Base-by-base conservation (phyloP, 345 rosid species). In the Draba incana region DNA sequence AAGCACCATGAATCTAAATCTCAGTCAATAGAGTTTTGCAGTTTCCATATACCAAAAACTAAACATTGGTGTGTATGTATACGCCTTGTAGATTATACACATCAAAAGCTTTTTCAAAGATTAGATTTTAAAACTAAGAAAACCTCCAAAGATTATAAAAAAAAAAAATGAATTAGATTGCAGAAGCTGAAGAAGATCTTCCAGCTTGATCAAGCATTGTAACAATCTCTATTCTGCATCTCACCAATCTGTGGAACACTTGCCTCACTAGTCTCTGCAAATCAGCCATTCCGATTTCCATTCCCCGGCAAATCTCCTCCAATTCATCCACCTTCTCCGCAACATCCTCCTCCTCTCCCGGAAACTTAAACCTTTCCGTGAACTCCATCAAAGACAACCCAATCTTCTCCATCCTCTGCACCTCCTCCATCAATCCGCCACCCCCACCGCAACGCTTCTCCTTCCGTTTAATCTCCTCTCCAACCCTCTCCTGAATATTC, bases 381-480 rank as follows among this genome's bases (percentile, higher is more conserved):
- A 92, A 89, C 16, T 89, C 99, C 13, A 83, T 51, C 64, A 92
- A 71, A 43, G 64, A 61, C 45, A 79, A 84, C 14, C 79, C 96
- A 68, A 86, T 44, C 57, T 70, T 86, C 83, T 95, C 98, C 88
- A 89, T 73, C 80, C 76, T 84, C 77, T 83, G 89, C 87, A 88
- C 77, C 82, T 92, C 98, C 41, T 86, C 94, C 43, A 86, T 78
- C 85, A 95, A 65, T 5, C 97, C 20, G 20, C 84, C 81, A 2
- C 83, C 71, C 50, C 69, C 54, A 27, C 74, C 74, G 47, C 35
- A 84, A 57, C 85, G 87, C 82, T 88, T 95, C 81, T 92, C 99
- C 79, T 92, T 92, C 84, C 70, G 82, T 86, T 92, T 95, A 86
- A 93, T 82, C 74, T 92, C 99, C 45, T 89, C 99, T 3, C 87